Evolutionary conservation across 106 monocot species (phyloP), one percentile per base, ranked within the genome.

Genomic region (Xerophyta viscosa): DNA sequence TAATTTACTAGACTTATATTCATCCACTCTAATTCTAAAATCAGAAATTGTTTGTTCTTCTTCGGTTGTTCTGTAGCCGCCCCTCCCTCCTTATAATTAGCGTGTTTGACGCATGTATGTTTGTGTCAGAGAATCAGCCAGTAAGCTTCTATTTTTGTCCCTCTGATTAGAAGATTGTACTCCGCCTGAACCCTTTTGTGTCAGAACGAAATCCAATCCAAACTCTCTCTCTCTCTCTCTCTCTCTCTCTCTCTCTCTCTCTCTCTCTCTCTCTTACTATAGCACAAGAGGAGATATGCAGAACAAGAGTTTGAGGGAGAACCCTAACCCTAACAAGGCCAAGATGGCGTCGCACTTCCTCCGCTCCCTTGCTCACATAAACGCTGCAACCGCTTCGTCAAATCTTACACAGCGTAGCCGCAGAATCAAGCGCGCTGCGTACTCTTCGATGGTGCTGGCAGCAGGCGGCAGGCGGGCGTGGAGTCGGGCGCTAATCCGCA

Each of bases 351-450:
- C 18, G 27, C 24, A 44, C 43, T 58, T 58, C 58, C 24, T 58
- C 10, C 39, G 25, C 37, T 12, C 58, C 13, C 58, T 58, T 20
- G 19, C 41, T 43, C 41, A 42, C 4, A 58, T 58, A 26, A 29
- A 26, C 13, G 6, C 26, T 42, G 26, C 25, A n/a, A 8, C 27
- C 27, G 27, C 36, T 42, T 17, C 42, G 11, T 27, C 58, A n/a
- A 42, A 39, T 2, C 15, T 39, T 5, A 6, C 33, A 15, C 56
- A 41, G 10, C 56, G 58, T 15, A 24, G 41, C 24, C 41, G 27
- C 24, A 43, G 25, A 6, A 58, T 58, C 39, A 58, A 27, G 41
- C 41, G 24, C 19, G 58, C 58, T 13, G 58, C 58, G 19, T 58
- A 58, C 24, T 24, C 26, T 4, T 58, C 58, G 6, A 58, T 58